phyloP scores from a whole-genome alignment of 148 eudicot species.

The Arctostaphylos glauca region DNA sequence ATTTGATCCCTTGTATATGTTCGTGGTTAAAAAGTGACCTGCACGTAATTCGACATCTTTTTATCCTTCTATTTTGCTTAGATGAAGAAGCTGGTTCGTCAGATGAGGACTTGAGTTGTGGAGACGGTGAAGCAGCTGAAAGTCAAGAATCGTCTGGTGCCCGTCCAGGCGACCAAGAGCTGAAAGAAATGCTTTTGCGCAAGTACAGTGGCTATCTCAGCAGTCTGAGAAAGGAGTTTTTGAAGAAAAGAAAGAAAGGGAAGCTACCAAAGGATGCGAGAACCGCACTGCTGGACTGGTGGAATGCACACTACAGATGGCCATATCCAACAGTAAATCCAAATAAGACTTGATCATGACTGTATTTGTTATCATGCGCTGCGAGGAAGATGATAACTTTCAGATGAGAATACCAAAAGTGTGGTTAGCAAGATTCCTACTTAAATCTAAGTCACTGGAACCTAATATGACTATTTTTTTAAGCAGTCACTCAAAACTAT shows the following conservation, averaged over 20 bases:
- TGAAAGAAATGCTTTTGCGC: constrained; percentile 40
- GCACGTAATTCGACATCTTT: not conserved
- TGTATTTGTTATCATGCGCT: not conserved
- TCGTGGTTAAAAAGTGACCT: not conserved
- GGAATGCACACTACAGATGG: constrained; percentile 52
- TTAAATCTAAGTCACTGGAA: not conserved
- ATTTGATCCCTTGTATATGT: not conserved
- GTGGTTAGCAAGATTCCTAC: not conserved
- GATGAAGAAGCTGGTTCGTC: constrained; percentile 31
- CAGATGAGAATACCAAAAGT: not conserved
- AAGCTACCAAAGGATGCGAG: constrained; percentile 54
- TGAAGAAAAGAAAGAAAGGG: constrained; percentile 49
- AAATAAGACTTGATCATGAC: not conserved
- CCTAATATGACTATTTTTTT: not conserved
- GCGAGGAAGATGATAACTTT: not conserved
- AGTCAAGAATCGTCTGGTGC: constrained; percentile 26
- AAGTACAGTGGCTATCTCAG: constrained; percentile 46
- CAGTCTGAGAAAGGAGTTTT: constrained; percentile 38
- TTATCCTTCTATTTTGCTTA: constrained; percentile 1
- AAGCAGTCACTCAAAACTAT: not conserved
- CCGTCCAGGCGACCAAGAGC: constrained; percentile 22
- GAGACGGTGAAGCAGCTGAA: constrained; percentile 25
- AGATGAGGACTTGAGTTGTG: constrained; percentile 35
- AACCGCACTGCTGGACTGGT: constrained; percentile 41
- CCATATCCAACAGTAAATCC: constrained; percentile 51